These are phyloP conservation scores for Kitagawia praeruptora DNA, from an alignment of 129 eudicot genomes.

Conservation along the genomic window DNA sequence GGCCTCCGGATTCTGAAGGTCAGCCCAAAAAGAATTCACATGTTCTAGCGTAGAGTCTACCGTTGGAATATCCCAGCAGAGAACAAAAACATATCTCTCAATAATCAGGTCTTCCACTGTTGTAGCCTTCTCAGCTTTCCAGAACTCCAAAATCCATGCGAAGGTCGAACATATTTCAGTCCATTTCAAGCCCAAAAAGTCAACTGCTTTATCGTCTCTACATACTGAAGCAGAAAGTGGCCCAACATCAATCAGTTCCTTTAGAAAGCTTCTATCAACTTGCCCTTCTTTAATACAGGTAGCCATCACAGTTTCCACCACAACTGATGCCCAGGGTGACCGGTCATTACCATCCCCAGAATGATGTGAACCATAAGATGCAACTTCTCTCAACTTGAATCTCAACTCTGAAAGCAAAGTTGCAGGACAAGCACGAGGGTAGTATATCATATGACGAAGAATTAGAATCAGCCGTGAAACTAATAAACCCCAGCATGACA, in stretches of 20 bases:
- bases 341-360: conserved; percentile 25
- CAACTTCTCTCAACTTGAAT: conserved; percentile 60
- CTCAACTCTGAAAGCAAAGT: conserved; percentile 69
- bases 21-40: conserved; percentile 25
- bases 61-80: conserved; percentile 83
- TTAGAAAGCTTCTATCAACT: conserved; percentile 36
- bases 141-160: conserved; percentile 56
- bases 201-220: conserved; percentile 38
- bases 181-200: conserved; percentile 46
- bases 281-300: conserved; percentile 37
- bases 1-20: conserved; percentile 32
- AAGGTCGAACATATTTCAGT: conserved; percentile 49
- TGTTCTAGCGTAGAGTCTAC: conserved; percentile 28
- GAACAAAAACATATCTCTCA: conserved; percentile 78
- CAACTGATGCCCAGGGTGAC: conserved; percentile 61
- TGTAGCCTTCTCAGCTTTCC: conserved; percentile 67
- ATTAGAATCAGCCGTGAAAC: conserved; percentile 74
- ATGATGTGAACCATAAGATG: conserved; percentile 27
- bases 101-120: conserved; percentile 62
- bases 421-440: conserved; percentile 73
- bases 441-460: conserved; percentile 78
- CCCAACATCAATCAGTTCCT: conserved; percentile 74
- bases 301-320: conserved; percentile 42
- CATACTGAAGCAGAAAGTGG: conserved; percentile 55
- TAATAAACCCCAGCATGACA: conserved; percentile 83